Percentiles rank a stretch among this genome's conserved stretches.
phyloP scores from a whole-genome alignment of 2,329 filamentous ascomycete genomes.

The Botrytis aclada region DNA sequence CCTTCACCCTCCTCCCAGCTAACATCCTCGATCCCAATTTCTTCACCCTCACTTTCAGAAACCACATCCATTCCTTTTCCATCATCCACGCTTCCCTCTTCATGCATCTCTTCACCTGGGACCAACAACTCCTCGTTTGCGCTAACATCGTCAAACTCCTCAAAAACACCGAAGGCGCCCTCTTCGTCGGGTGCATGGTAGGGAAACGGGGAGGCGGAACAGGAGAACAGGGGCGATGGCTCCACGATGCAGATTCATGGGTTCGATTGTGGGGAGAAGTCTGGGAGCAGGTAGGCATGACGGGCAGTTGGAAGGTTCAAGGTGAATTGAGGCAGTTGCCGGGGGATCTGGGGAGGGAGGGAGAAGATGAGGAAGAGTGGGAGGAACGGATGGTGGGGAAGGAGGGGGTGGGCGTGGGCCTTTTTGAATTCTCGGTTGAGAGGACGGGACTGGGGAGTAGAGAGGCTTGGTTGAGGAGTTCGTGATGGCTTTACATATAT shows the following conservation, averaged over 20 bases:
- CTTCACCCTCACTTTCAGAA: slow-evolving; percentile 13
- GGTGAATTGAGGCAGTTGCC: not conserved
- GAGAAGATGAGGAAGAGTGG: not conserved
- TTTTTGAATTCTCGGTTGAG: slow-evolving; percentile 13
- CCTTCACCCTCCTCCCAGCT: slow-evolving; percentile 12
- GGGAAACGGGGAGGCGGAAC: slow-evolving; percentile 10
- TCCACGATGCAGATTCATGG: slow-evolving; percentile 19
- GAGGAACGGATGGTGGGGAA: not conserved
- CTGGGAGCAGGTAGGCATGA: slow-evolving; percentile 11
- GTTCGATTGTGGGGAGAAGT: slow-evolving; percentile 14
- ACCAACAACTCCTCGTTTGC: slow-evolving; percentile 18
- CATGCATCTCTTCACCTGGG: slow-evolving; percentile 22
- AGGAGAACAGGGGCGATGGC: slow-evolving; percentile 12
- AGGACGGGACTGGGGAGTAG: not conserved
- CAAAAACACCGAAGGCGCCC: not conserved
- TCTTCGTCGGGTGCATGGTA: slow-evolving; percentile 17
- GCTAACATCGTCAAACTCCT: not conserved
- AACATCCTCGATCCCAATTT: slow-evolving; percentile 19
- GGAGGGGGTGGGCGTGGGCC: not conserved
- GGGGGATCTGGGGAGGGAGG: not conserved
- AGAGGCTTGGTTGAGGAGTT: not conserved
- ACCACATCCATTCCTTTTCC: slow-evolving; percentile 10
- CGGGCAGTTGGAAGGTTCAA: slow-evolving; percentile 17
- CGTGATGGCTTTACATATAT: not conserved
- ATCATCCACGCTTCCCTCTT: slow-evolving; percentile 20